These are phyloP conservation scores for Parasitella parasitica DNA, from an alignment of 371 early-diverging fungal species.

Conservation along the genomic window DNA sequence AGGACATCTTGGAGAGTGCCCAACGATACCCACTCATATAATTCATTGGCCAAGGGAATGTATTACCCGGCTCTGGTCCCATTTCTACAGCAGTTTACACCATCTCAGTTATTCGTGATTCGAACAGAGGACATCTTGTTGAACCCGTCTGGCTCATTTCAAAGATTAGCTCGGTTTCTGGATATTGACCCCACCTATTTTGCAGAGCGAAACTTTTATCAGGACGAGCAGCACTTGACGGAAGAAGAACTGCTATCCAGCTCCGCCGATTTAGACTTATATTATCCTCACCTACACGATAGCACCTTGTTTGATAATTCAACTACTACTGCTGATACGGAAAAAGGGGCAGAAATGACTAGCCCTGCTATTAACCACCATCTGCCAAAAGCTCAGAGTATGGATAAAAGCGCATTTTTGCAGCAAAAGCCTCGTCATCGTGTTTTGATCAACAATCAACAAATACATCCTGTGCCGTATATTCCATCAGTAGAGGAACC, in stretches of 20 bases:
- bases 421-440: slow-evolving; percentile 10
- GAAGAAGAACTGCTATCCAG: slow-evolving; percentile 15
- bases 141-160: slow-evolving; percentile 29
- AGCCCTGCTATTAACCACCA: not conserved
- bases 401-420: not conserved
- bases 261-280: not conserved
- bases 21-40: slow-evolving; percentile 24
- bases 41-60: slow-evolving; percentile 42
- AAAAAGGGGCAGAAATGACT: not conserved
- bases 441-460: slow-evolving; percentile 4
- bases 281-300: not conserved
- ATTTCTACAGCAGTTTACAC: slow-evolving; percentile 34
- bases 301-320: not conserved
- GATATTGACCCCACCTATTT: slow-evolving; percentile 37
- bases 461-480: not conserved
- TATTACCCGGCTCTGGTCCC: slow-evolving; percentile 37
- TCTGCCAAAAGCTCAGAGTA: not conserved
- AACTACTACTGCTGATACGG: not conserved
- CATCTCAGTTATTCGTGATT: slow-evolving; percentile 40
- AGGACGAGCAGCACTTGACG: slow-evolving; percentile 14
- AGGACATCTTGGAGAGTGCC: slow-evolving; percentile 23
- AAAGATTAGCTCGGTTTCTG: slow-evolving; percentile 30
- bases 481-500: slow-evolving; percentile 7
- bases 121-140: slow-evolving; percentile 37
- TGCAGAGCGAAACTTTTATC: slow-evolving; percentile 24